Base-by-base conservation (phyloP, 192 early-diverging fungal genomes). In the Globomyces pollinis-pini region DNA sequence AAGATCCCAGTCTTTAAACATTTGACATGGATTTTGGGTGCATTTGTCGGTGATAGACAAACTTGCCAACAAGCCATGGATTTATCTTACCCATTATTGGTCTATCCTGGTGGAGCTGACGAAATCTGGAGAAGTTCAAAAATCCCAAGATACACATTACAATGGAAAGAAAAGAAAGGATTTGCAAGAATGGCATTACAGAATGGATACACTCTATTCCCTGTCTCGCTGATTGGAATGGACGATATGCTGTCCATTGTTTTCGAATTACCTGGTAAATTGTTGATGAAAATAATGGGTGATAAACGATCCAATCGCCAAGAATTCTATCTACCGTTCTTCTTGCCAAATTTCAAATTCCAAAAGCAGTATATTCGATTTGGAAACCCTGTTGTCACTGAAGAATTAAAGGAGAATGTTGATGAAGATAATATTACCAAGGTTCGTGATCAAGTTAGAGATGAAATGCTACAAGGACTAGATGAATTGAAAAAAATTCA, bases 181-280 rank as follows among this genome's bases (percentile, higher is more conserved):
- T 70, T 70, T 39, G 59, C 60, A 9, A 53, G 44, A 26, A 18
- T 70, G 23, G 63, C 68, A 1, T 31, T 42, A 8, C 42, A 70
- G 28, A 55, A 70, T 30, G 64, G 59, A 16, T 70, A 70, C 68
- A 44, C 24, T 2, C 66, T 70, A 30, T n/a, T 70, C 2, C 68
- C 68, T 28, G 61, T 65, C 31, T 51, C 52, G 23, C 38, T 30
- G 23, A 33, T 65, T 24, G 68, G 68, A 0, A 33, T 67, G 28
- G 63, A 54, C 20, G 68, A 70, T 39, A 61, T 61, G 55, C 34
- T 62, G 21, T 47, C 21, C 23, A 20, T 26, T 47, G 21, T 20
- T 20, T 26, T 26, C 13, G 23, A 57, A 12, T 20, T 29, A 3
- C 23, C 9, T 0, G 28, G 28, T 13, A 29, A 20, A 8, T 39